phyloP scores from a whole-genome alignment of 192 early-diverging fungal species.

The Diversispora eburnea region DNA sequence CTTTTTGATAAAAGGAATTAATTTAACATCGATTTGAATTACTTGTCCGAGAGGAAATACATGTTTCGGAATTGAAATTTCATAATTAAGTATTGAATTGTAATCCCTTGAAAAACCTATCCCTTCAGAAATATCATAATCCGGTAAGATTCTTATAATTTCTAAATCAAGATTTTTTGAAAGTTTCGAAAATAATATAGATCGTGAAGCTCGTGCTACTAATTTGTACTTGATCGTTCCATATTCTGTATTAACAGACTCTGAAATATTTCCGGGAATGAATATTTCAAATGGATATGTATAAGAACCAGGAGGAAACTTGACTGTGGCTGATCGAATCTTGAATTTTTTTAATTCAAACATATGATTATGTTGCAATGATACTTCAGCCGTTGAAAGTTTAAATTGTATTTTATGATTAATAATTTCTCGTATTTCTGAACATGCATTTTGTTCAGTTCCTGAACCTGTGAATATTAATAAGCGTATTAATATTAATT shows the following conservation, averaged over 20 bases:
- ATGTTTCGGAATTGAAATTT: slow-evolving; percentile 52
- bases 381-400: neutral
- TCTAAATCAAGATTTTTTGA: slow-evolving; percentile 31
- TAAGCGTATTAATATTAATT: neutral
- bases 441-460: neutral
- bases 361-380: neutral
- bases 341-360: neutral
- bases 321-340: slow-evolving; percentile 25
- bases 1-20: slow-evolving; percentile 46
- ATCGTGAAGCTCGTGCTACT: slow-evolving; percentile 18
- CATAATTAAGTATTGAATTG: slow-evolving; percentile 36
- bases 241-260: slow-evolving; percentile 31
- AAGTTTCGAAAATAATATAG: slow-evolving; percentile 44
- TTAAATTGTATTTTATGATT: neutral
- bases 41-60: slow-evolving; percentile 45
- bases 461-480: no score
- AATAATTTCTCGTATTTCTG: neutral
- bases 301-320: slow-evolving; percentile 31
- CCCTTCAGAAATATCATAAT: slow-evolving; percentile 49
- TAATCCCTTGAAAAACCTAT: slow-evolving; percentile 33
- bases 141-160: slow-evolving; percentile 49
- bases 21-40: slow-evolving; percentile 44
- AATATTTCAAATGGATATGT: slow-evolving; percentile 36
- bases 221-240: slow-evolving; percentile 36
- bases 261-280: slow-evolving; percentile 37